Evolutionary conservation across 2,329 filamentous ascomycete species (phyloP).

Genomic region (Colletotrichum caudatum): DNA sequence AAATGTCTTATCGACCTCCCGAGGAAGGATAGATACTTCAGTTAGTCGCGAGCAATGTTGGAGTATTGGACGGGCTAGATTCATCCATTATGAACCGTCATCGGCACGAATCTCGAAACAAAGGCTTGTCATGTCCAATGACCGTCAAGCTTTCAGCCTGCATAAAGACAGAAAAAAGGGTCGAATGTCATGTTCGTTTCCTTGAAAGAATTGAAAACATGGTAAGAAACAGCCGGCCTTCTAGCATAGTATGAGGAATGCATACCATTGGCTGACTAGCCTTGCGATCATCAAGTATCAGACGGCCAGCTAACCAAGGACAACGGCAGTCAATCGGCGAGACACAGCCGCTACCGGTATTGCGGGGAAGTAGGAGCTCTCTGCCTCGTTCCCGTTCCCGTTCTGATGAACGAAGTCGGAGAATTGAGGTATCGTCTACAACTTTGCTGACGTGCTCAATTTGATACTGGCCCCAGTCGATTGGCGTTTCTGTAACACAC

Average conservation of each 20-base stretch:
- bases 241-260: neutral
- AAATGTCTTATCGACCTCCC: too few species aligned
- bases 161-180: neutral
- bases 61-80: neutral
- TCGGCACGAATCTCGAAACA: neutral
- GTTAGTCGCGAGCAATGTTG: neutral
- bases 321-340: neutral
- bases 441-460: constrained; percentile 25
- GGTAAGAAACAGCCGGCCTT: neutral
- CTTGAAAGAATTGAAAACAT: neutral
- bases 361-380: neutral
- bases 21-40: neutral
- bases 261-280: neutral
- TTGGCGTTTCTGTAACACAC: constrained; percentile 30
- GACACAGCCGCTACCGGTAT: neutral
- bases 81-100: neutral
- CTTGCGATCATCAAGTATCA: neutral
- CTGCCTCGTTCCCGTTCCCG: neutral
- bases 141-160: neutral
- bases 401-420: constrained; percentile 7
- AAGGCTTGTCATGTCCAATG: neutral
- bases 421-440: neutral
- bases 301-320: neutral
- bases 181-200: neutral
- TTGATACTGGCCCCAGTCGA: constrained; percentile 10